These are phyloP conservation scores for Rhizopus arrhizus DNA, from an alignment of 371 early-diverging fungal species.

Conservation along the genomic window DNA sequence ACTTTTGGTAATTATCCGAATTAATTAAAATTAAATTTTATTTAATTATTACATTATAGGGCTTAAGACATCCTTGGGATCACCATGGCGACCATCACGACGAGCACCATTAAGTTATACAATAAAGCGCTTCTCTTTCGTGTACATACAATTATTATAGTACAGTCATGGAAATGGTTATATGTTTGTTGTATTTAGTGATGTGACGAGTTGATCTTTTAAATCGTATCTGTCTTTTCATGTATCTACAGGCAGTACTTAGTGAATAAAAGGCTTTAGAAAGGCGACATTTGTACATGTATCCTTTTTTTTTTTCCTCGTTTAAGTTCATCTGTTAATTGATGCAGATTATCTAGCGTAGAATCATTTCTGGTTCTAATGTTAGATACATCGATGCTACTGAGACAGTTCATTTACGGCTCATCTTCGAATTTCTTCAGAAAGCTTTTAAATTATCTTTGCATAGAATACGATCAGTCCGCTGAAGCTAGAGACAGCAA, in stretches of 20 bases:
- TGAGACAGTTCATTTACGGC: no score
- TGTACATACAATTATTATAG: slow-evolving; percentile 1
- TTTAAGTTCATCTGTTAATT: no score
- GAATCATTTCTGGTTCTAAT: no score
- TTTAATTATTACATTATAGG: slow-evolving; percentile 36
- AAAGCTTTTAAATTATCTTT: no score
- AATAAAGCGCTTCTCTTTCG: not conserved
- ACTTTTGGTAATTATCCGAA: slow-evolving; percentile 57
- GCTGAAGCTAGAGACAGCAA: no score
- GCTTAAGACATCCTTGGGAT: slow-evolving; percentile 77
- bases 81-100: slow-evolving; percentile 57
- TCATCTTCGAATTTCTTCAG: no score
- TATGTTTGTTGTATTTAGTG: slow-evolving; percentile 1
- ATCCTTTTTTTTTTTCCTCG: no score
- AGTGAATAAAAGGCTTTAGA: no score
- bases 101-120: slow-evolving; percentile 46
- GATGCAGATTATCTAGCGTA: no score
- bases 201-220: slow-evolving; percentile 31
- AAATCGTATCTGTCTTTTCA: slow-evolving; percentile 38
- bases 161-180: not conserved
- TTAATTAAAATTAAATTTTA: not conserved
- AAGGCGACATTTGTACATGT: no score
- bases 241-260: slow-evolving; percentile 16
- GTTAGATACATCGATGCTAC: no score
- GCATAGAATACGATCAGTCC: no score